These are phyloP conservation scores for Astrothelium macrocarpum DNA, from an alignment of 495 filamentous ascomycete species.

Conservation along the genomic window DNA sequence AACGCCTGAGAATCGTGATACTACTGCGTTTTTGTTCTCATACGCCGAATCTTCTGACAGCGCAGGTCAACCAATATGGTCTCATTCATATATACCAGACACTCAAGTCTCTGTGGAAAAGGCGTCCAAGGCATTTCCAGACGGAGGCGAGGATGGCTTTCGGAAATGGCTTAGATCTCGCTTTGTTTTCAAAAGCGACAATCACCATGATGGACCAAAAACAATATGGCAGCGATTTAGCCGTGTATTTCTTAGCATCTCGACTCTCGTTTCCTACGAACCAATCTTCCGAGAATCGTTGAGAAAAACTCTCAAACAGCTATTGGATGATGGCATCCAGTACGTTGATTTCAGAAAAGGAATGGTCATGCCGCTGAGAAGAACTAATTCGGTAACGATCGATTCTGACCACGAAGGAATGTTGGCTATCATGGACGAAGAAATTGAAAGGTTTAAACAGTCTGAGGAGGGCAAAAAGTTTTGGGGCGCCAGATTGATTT, in stretches of 20 bases:
- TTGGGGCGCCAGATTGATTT: slow-evolving; percentile 82
- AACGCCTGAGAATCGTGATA: slow-evolving; percentile 37
- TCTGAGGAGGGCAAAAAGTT: slow-evolving; percentile 63
- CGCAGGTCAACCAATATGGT: slow-evolving; percentile 47
- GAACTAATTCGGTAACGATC: slow-evolving; percentile 45
- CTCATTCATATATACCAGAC: slow-evolving; percentile 44
- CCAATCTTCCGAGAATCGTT: slow-evolving; percentile 77
- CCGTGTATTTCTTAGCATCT: slow-evolving; percentile 57
- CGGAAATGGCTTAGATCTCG: slow-evolving; percentile 65
- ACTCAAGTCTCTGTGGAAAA: slow-evolving; percentile 48
- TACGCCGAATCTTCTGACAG: slow-evolving; percentile 34
- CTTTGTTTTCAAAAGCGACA: slow-evolving; percentile 61
- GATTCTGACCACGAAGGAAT: slow-evolving; percentile 56
- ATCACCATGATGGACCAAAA: slow-evolving; percentile 70
- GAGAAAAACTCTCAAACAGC: slow-evolving; percentile 51
- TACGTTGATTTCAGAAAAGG: slow-evolving; percentile 62
- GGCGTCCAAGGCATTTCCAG: slow-evolving; percentile 65
- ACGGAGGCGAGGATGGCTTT: slow-evolving; percentile 60
- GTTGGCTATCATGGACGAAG: slow-evolving; percentile 63
- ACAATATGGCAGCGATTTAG: slow-evolving; percentile 72
- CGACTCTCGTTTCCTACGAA: slow-evolving; percentile 74
- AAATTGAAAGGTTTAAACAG: slow-evolving; percentile 63
- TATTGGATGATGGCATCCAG: slow-evolving; percentile 66
- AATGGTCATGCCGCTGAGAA: slow-evolving; percentile 53
- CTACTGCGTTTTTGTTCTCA: slow-evolving; percentile 45